Evolutionary conservation across 306 rosid genomes (phyloP), one percentile per base, ranked within the genome.

Genomic region (Sphenostylis stenocarpa): DNA sequence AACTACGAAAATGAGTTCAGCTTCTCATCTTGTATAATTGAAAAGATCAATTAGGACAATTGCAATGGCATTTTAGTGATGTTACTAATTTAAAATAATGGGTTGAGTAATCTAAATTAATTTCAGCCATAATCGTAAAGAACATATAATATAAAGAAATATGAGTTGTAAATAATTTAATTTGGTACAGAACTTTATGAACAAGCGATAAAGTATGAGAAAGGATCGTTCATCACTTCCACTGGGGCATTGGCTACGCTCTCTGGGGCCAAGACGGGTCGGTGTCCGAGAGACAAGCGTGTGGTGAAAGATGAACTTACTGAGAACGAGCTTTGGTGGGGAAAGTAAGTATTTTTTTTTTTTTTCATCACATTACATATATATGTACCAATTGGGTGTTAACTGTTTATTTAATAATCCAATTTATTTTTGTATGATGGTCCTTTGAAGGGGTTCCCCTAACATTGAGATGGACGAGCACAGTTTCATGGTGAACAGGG

Each of bases 391-490:
- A 20, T 5, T 57, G n/a, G 29, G 19, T 20, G 13, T 2, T 38
- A 9, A 38, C 13, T 38, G 43, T 38, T 38, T 38, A 38, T 38
- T 9, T 38, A 8, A 8, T 38, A 31, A 62, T 58, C 5, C 34
- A n/a, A n/a, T 31, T 45, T 28, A 8, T 44, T 6, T 6, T 43
- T 1, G 16, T 45, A 4, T 26, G 24, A 9, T n/a, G 45, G 45
- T 77, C 15, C 10, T 67, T 53, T 72, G 82, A 36, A 93, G 97
- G 87, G 97, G 98, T 10, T 91, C 98, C 8, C 98, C 98, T 1
- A 94, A 94, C 74, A 90, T 94, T 19, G 97, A 91, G 76, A 94
- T 94, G 98, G 97, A 94, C 55, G 98, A 91, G 78, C 92, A 94
- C 23, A 90, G 91, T 68, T 94, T 94, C 89, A 21, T 94, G 87